Percentiles rank a stretch among this genome's conserved stretches.
These are phyloP conservation scores for Pontederia paniculata DNA, from an alignment of 176 grass and related monocot genomes.

Conservation along the genomic window DNA sequence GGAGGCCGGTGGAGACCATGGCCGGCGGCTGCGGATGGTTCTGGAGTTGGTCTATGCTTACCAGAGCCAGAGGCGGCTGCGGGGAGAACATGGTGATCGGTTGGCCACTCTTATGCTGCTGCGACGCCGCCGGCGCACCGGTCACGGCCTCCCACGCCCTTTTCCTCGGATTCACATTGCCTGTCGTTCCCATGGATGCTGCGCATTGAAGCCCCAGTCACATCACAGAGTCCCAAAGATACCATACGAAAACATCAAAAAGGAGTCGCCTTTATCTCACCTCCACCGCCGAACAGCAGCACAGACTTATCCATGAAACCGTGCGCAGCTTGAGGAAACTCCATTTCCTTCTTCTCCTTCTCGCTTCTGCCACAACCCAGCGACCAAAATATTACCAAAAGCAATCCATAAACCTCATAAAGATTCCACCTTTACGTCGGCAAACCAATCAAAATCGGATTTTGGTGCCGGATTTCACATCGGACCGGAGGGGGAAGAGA, in stretches of 20 bases:
- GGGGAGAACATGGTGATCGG: slow-evolving; percentile 20
- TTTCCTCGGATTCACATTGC: slow-evolving; percentile 29
- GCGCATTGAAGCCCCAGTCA: slow-evolving; percentile 18
- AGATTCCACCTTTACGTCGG: not conserved
- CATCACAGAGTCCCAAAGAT: slow-evolving; percentile 14
- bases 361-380: slow-evolving; percentile 37
- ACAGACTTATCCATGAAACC: slow-evolving; percentile 19
- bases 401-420: not conserved
- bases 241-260: not conserved
- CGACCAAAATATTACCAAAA: not conserved
- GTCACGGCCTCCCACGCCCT: slow-evolving; percentile 18
- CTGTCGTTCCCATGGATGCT: slow-evolving; percentile 16
- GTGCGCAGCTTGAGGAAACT: not conserved
- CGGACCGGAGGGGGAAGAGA: not conserved
- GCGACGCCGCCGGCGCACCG: slow-evolving; percentile 18
- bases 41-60: slow-evolving; percentile 35
- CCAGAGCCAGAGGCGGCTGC: slow-evolving; percentile 28
- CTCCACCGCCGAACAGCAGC: slow-evolving; percentile 28
- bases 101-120: not conserved
- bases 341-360: slow-evolving; percentile 48
- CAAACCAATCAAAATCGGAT: not conserved
- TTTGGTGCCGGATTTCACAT: not conserved
- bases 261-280: not conserved
- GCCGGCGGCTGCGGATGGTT: slow-evolving; percentile 24
- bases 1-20: slow-evolving; percentile 64